A percentile compares a stretch with the other conserved stretches of the same genome.
Conservation (phyloP, 176 grass and related monocot species). For the Alopecurus myosuroides region DNA sequence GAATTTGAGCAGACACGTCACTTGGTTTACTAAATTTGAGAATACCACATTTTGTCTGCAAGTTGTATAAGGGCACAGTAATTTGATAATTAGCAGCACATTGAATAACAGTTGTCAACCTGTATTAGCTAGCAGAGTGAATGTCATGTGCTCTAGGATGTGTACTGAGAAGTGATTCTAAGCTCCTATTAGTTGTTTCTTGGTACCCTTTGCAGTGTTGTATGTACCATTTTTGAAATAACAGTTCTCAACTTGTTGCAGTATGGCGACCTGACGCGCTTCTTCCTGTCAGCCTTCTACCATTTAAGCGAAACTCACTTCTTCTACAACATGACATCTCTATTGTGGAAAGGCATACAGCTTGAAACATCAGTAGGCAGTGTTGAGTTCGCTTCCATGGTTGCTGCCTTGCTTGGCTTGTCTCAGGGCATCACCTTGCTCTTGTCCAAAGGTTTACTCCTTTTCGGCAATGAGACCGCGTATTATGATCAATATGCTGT, state of each 20-base stretch:
- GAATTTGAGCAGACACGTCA: neutral
- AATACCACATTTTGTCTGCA: neutral
- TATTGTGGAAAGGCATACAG: constrained; percentile 94
- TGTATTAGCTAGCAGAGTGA: neutral
- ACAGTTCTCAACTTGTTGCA: constrained; percentile 34
- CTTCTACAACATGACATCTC: constrained; percentile 95
- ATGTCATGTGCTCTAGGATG: constrained; percentile 1
- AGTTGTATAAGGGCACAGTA: neutral
- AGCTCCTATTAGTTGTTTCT: neutral
- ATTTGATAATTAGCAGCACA: too few species aligned
- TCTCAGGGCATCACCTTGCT: constrained; percentile 79
- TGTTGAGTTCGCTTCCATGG: constrained; percentile 66
- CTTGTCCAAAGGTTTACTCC: constrained; percentile 55
- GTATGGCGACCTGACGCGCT: constrained; percentile 66
- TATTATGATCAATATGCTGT: constrained; percentile 68
- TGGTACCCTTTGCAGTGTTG: neutral
- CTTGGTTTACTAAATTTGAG: neutral
- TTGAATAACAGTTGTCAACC: too few species aligned
- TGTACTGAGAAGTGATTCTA: neutral
- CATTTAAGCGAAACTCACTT: constrained; percentile 72
- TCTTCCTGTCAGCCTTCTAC: constrained; percentile 91
- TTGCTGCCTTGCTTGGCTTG: constrained; percentile 55
- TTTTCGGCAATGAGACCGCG: constrained; percentile 36
- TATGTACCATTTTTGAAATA: constrained; percentile 4
- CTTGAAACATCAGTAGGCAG: constrained; percentile 88